These are phyloP conservation scores for Xanthoconium stramineum DNA, from an alignment of 768 basidiomycete genomes.

Conservation along the genomic window DNA sequence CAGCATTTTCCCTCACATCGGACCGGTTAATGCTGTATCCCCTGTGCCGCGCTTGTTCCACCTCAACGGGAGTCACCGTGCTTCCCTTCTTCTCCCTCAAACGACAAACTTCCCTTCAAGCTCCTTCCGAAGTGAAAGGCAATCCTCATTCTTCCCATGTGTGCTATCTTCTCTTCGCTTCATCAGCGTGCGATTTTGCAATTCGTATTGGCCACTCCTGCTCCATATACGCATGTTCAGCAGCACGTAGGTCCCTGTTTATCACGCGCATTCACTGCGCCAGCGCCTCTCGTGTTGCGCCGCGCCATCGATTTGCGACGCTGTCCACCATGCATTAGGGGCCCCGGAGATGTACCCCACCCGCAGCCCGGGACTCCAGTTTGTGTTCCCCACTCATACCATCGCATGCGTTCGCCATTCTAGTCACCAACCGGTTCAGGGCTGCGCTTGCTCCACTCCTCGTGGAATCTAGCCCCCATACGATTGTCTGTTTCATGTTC, in stretches of 20 bases:
- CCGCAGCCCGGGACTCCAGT: background rate
- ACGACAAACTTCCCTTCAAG: slow-evolving; percentile 14
- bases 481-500: slow-evolving; percentile 8
- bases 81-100: slow-evolving; percentile 11
- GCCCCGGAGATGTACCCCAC: slow-evolving; percentile 21
- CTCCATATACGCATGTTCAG: slow-evolving; percentile 7
- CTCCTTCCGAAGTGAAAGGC: slow-evolving; percentile 23
- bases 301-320: background rate
- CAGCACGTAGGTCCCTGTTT: background rate
- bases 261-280: background rate
- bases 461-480: slow-evolving; percentile 12
- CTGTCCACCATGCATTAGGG: background rate
- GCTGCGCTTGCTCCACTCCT: slow-evolving; percentile 12
- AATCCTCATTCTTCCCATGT: slow-evolving; percentile 14
- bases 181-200: slow-evolving; percentile 17
- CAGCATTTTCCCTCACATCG: background rate
- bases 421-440: background rate
- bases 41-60: slow-evolving; percentile 5
- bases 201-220: slow-evolving; percentile 4
- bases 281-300: background rate
- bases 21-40: background rate
- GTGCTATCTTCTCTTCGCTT: slow-evolving; percentile 4
- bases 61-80: slow-evolving; percentile 8
- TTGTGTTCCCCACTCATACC: background rate
- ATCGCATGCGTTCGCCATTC: background rate